Conservation (phyloP, 805 yeast species). For the Pichia paraexigua region DNA sequence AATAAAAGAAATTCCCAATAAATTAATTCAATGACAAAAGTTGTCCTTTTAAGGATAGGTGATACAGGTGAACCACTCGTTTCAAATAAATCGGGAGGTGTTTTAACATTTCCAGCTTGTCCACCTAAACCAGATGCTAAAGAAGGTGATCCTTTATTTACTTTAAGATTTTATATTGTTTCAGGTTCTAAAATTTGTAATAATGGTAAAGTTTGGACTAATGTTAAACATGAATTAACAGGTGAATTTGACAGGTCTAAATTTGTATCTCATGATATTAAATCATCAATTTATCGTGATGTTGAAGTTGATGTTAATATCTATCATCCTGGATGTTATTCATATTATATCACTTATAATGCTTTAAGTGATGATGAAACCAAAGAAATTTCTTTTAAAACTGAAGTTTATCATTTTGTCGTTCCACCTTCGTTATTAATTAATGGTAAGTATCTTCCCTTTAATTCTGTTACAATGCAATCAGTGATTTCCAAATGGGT, state of each 20-base stretch:
- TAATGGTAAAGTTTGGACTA: conserved; percentile 66
- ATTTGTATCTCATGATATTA: conserved; percentile 44
- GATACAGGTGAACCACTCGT: conserved; percentile 40
- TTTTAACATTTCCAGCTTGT: conserved; percentile 41
- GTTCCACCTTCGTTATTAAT: conserved; percentile 71
- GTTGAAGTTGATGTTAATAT: conserved; percentile 52
- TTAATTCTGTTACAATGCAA: conserved; percentile 75
- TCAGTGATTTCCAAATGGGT: conserved; percentile 89
- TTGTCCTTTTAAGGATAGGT: conserved; percentile 40
- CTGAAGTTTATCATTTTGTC: conserved; percentile 62
- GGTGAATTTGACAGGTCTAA: conserved; percentile 47
- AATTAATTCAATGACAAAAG: conserved; percentile 23
- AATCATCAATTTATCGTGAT: conserved; percentile 58
- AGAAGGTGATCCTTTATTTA: conserved; percentile 33
- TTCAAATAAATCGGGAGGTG: conserved; percentile 34
- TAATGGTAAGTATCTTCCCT: conserved; percentile 48
- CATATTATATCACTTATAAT: conserved; percentile 60
- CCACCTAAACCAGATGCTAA: conserved; percentile 28
- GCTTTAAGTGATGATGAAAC: conserved; percentile 21
- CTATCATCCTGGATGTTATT: conserved; percentile 68
- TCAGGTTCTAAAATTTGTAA: conserved; percentile 71
- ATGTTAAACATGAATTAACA: conserved; percentile 45
- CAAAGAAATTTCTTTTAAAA: conserved; percentile 30
- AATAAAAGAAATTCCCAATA: neutral
- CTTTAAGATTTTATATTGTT: conserved; percentile 53